Percentiles rank a stretch among this genome's conserved stretches.
Conservation (phyloP, 768 basidiomycete genomes). For the Rhodotorula paludigena region DNA sequence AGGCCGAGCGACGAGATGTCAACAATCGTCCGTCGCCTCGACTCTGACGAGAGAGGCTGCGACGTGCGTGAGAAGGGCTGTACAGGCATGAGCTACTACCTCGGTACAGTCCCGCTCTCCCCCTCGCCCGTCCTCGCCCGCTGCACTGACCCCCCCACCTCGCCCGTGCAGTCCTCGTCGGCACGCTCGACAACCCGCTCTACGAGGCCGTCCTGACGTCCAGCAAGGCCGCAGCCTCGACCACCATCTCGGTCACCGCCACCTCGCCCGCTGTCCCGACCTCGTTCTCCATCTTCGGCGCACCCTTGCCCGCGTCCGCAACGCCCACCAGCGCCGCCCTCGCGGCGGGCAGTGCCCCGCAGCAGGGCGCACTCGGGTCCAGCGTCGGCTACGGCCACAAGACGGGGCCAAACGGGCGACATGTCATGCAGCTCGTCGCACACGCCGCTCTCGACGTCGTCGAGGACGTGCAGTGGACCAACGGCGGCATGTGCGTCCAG, state of each 20-base stretch:
- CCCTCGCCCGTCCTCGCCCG: neutral
- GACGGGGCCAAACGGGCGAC: conserved; percentile 45
- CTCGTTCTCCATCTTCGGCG: conserved; percentile 45
- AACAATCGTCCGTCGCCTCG: neutral
- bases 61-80: neutral
- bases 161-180: conserved; percentile 46
- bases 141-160: neutral
- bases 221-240: conserved; percentile 39
- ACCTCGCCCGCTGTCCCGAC: conserved; percentile 45
- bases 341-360: neutral
- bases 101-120: conserved; percentile 32
- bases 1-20: neutral
- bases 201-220: conserved; percentile 49
- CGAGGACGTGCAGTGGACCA: conserved; percentile 83
- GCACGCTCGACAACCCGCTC: conserved; percentile 50
- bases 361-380: neutral
- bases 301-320: neutral
- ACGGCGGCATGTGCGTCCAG: conserved; percentile 50
- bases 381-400: conserved; percentile 39
- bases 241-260: conserved; percentile 34
- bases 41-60: too few relatives aligned
- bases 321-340: neutral
- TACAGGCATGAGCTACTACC: conserved; percentile 48
- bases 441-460: conserved; percentile 92
- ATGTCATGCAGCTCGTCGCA: conserved; percentile 98